Conservation (phyloP, 805 yeast genomes). For the Vanderwaltozyma verrucispora region DNA sequence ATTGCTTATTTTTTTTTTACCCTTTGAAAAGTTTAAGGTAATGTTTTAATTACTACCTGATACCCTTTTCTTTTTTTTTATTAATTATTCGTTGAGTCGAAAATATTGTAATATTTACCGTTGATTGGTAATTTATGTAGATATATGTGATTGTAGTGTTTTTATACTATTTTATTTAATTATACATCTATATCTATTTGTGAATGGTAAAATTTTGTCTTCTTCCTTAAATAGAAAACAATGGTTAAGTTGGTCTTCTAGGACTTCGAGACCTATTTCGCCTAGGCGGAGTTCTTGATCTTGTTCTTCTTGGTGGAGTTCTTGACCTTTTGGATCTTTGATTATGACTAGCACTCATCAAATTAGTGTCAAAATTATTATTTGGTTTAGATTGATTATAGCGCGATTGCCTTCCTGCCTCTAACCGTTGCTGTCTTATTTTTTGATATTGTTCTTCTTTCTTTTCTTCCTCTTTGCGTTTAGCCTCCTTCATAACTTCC, state of each 20-base stretch:
- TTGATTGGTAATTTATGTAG: not conserved
- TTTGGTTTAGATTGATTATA: not conserved
- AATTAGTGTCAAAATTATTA: no score
- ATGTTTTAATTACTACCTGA: not conserved
- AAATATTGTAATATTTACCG: not conserved
- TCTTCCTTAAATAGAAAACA: not conserved
- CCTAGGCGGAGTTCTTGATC: conserved; percentile 20
- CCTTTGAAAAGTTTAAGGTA: not conserved
- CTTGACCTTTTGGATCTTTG: conserved; percentile 1
- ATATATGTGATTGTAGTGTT: not conserved
- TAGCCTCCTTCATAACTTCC: conserved; percentile 11
- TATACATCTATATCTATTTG: conserved; percentile 13
- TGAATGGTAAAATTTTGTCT: conserved; percentile 6
- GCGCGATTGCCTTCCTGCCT: not conserved
- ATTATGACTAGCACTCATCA: not conserved
- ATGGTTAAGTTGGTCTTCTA: not conserved
- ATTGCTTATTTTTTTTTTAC: not conserved
- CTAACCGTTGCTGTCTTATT: conserved; percentile 2
- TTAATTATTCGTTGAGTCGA: conserved; percentile 2
- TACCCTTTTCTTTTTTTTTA: conserved; percentile 2
- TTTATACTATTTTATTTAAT: not conserved
- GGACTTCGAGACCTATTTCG: conserved; percentile 4
- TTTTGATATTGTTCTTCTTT: conserved; percentile 10
- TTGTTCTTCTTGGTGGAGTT: conserved; percentile 11
- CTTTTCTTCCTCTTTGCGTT: conserved; percentile 4